These are phyloP conservation scores for Penicillium lividum DNA, from an alignment of 495 filamentous ascomycete species.

Conservation along the genomic window DNA sequence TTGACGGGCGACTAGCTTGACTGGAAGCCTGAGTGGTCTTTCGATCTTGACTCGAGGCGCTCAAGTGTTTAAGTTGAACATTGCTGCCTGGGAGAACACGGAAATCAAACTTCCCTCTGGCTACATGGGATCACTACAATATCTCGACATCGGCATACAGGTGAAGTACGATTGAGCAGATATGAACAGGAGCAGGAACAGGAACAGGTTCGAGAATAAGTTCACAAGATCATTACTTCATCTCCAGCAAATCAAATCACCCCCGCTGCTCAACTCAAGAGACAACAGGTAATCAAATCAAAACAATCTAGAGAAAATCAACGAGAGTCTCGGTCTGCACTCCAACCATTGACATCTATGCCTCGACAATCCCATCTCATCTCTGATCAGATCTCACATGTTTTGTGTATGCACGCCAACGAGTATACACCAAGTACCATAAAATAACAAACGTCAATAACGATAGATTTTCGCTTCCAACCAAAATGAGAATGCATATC, in stretches of 20 bases:
- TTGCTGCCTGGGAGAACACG: no score
- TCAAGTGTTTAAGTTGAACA: no score
- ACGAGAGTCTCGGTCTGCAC: background rate
- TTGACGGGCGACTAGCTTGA: no score
- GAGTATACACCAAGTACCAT: constrained; percentile 7
- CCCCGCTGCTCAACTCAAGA: constrained; percentile 3
- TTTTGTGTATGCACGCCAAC: constrained; percentile 6
- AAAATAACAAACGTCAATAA: background rate
- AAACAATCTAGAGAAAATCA: constrained; percentile 5
- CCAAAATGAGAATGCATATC: constrained; percentile 3
- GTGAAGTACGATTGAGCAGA: no score
- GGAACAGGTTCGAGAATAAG: background rate
- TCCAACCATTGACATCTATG: constrained; percentile 5
- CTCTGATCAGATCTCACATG: background rate
- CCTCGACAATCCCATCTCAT: background rate
- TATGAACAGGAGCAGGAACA: no score
- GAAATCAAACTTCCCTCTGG: no score
- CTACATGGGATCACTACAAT: no score
- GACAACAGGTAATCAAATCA: constrained; percentile 2
- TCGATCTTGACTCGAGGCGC: no score
- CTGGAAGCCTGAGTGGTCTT: no score
- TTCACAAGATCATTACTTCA: constrained; percentile 1
- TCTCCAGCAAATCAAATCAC: background rate
- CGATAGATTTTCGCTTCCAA: constrained; percentile 1
- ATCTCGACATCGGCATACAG: no score